Evolutionary conservation across 768 basidiomycete genomes (phyloP), one percentile per base, ranked within the genome.

Genomic region (Rhodotorula diobovata): DNA sequence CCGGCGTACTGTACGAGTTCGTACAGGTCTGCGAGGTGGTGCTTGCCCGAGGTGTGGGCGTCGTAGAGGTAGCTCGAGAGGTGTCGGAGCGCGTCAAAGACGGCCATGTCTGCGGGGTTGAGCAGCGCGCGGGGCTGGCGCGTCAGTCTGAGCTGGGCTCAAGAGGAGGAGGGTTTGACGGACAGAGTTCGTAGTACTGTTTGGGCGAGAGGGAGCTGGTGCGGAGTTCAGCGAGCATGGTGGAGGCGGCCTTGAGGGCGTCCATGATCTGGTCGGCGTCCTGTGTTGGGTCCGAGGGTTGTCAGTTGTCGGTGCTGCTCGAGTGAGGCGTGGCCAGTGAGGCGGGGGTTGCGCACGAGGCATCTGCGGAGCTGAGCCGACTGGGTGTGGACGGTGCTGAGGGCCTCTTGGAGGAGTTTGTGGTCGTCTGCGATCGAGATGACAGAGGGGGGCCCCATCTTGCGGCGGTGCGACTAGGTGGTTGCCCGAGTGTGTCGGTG

Each of bases 1-100:
- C 93, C 92, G 46, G 93, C 93, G 80, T 95, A 99, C 86, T 99
- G 96, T n/a, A 99, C 96, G 73, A 98, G 87, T 80, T 99, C 96
- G 82, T 99, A 99, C 55, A 99, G 85, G 84, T 99, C 96, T 57
- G 96, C 96, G 68, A 99, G 86, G 76, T 98, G 96, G 80, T 99
- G 95, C 79, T 89, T 87, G 61, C 89, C 88, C 70, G 90, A 87
- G 34, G 87, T 88, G 82, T 99, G 96, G 6, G 94, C 95, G 71
- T 98, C 96, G 77, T 91, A 93, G 71, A 99, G 87, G 81, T 97
- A 98, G 79, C 93, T 94, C 39, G 93, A 90, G 64, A 99, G 87
- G 79, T 97, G 89, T 76, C 95, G 86, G 61, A 99, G 85, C 51
- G 93, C 93, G 79, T 99, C 96, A 81, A 98, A 98, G 61, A 99